Base-by-base conservation (phyloP, 345 rosid genomes). In the Zanthoxylum bungeanum region DNA sequence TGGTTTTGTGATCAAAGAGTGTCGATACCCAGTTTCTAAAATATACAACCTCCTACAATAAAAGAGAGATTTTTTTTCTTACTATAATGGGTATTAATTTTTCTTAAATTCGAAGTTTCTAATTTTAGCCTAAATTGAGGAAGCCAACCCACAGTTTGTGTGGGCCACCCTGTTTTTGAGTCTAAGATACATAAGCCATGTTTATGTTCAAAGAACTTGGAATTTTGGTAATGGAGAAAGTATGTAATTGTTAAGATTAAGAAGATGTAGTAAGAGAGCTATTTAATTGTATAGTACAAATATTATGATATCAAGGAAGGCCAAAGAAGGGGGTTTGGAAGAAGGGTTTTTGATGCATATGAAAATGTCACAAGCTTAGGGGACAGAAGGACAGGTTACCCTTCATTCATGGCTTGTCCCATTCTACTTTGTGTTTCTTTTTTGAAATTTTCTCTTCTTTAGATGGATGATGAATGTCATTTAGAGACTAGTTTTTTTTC, bases 331-430 rank as follows among this genome's bases (percentile, higher is more conserved):
- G 9, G 5, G 51, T 17, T 4, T 14, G 27, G 39, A 44, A 46
- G 11, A 17, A 12, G 55, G 53, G 9, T 30, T 16, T 49, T 42
- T 56, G 30, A 39, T 40, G 59, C 51, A 28, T 11, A 53, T 67
- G 37, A 53, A 52, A 10, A 34, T 66, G 82, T 78, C 55, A 58
- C 49, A 69, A 64, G 60, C 34, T 34, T 40, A 65, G 77, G 76
- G 72, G 81, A 80, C 75, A 83, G 16, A 36, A 33, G 50, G 78
- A 33, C 81, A 79, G 72, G 78, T 34, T 51, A 24, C 67, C 75
- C 73, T 53, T 77, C 60, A 62, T 72, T 67, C 71, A 74, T 69
- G 85, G 76, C 57, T 73, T 78, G 77, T 80, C 75, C 66, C 56
- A 40, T 71, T 77, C 69, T 22, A 39, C 1, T n/a, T n/a, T 17